Percentiles rank a stretch among this genome's conserved stretches.
phyloP scores from a whole-genome alignment of 495 filamentous ascomycete genomes.

The Amorphotheca resinae region DNA sequence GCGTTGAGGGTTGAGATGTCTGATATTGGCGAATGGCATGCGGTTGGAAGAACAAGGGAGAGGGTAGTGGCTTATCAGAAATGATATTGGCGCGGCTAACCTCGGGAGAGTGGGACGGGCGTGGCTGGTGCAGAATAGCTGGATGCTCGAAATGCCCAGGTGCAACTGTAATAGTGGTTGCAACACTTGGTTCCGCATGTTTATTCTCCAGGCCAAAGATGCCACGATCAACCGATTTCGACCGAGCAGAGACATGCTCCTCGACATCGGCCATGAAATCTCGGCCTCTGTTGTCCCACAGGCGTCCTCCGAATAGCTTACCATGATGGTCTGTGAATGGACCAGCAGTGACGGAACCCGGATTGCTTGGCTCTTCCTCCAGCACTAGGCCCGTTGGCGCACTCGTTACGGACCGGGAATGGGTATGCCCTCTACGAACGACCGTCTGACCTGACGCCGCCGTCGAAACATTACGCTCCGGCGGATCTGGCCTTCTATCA shows the following conservation, averaged over 20 bases:
- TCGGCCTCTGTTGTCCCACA: conserved; percentile 13
- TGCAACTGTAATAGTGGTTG: conserved; percentile 25
- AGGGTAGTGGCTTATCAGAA: conserved; percentile 20
- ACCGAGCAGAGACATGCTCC: conserved; percentile 27
- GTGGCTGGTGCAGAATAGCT: conserved; percentile 9
- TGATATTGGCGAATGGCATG: conserved; percentile 27
- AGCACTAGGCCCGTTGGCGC: neutral
- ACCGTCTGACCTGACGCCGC: conserved; percentile 23
- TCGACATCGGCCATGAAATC: conserved; percentile 19
- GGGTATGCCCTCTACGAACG: conserved; percentile 17
- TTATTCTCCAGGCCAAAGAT: conserved; percentile 43
- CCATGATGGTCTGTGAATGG: conserved; percentile 33
- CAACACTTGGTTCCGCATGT: conserved; percentile 41
- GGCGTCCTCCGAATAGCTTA: conserved; percentile 41
- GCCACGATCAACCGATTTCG: conserved; percentile 44
- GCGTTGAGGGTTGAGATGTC: conserved; percentile 30
- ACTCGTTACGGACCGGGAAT: conserved; percentile 21
- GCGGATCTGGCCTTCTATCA: conserved; percentile 45
- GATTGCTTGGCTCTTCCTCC: neutral
- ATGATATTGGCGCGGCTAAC: conserved; percentile 6
- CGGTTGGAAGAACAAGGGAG: conserved; percentile 26
- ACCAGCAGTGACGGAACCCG: conserved; percentile 19
- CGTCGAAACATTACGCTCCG: conserved; percentile 21
- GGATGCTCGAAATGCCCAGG: conserved; percentile 17
- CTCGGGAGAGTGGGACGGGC: conserved; percentile 13